phyloP scores from a whole-genome alignment of 2,329 filamentous ascomycete genomes.

The Thermothelomyces thermophilus region DNA sequence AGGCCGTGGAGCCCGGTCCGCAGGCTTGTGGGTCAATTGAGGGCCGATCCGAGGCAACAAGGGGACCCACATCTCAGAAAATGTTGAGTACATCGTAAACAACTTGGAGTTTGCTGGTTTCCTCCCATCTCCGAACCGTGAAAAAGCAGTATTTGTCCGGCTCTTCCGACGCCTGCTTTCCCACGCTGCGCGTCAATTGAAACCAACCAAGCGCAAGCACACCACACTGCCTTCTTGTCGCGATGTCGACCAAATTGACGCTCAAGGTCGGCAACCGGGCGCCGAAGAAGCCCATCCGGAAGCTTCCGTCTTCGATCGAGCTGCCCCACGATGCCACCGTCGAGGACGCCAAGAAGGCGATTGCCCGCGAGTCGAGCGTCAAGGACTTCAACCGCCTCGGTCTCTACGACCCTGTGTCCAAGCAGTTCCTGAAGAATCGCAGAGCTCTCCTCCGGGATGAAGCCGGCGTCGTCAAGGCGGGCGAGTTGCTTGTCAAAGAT shows the following conservation, averaged over 20 bases:
- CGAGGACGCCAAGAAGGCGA: slow-evolving; percentile 51
- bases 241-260: slow-evolving; percentile 28
- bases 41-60: background rate
- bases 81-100: background rate
- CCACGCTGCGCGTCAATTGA: too few species aligned
- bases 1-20: too few species aligned
- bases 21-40: background rate
- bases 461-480: slow-evolving; percentile 40
- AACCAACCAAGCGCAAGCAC: too few species aligned
- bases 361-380: slow-evolving; percentile 47
- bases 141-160: background rate
- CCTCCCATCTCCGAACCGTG: background rate
- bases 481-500: slow-evolving; percentile 80
- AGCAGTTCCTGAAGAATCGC: slow-evolving; percentile 58
- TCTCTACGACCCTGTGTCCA: slow-evolving; percentile 53
- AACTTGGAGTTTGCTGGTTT: background rate
- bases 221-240: too few species aligned
- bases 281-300: slow-evolving; percentile 46
- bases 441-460: slow-evolving; percentile 46
- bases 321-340: slow-evolving; percentile 47
- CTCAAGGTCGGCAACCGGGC: slow-evolving; percentile 41
- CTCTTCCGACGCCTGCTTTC: background rate
- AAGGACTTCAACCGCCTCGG: slow-evolving; percentile 56
- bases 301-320: slow-evolving; percentile 46
- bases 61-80: background rate